These are phyloP conservation scores for Henningerozyma blattae DNA, from an alignment of 805 yeast species.

Conservation along the genomic window DNA sequence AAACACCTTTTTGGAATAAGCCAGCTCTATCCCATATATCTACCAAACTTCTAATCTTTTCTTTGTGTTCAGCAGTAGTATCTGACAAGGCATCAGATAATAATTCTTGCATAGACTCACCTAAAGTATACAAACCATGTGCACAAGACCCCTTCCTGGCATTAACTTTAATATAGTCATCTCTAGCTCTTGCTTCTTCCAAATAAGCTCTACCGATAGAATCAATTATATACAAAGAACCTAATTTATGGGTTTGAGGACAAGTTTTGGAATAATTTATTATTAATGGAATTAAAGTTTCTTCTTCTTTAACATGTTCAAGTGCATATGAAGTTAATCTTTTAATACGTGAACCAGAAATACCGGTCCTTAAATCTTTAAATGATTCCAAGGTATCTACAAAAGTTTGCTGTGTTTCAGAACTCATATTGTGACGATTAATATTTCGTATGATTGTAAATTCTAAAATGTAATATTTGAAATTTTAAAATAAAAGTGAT, in stretches of 20 bases:
- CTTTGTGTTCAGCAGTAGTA: constrained; percentile 45
- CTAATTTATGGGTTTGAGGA: constrained; percentile 75
- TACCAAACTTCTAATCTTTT: constrained; percentile 70
- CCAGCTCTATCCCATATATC: constrained; percentile 87
- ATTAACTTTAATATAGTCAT: constrained; percentile 33
- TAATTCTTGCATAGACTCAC: constrained; percentile 50
- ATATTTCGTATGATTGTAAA: too few relatives aligned
- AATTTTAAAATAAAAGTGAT: too few relatives aligned
- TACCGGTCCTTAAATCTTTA: constrained; percentile 64
- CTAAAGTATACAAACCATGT: constrained; percentile 56
- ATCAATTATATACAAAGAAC: constrained; percentile 83
- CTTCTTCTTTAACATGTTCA: constrained; percentile 40
- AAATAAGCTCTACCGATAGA: constrained; percentile 79
- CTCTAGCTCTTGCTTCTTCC: constrained; percentile 55
- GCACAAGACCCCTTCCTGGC: constrained; percentile 64
- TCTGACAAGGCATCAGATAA: constrained; percentile 51
- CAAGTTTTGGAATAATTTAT: constrained; percentile 49
- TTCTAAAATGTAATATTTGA: too few relatives aligned
- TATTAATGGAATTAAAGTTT: constrained; percentile 15
- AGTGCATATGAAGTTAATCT: constrained; percentile 70
- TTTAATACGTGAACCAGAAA: constrained; percentile 90
- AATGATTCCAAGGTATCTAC: constrained; percentile 32
- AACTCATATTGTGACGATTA: too few relatives aligned
- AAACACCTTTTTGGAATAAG: constrained; percentile 51
- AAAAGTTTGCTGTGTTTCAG: too few relatives aligned